A percentile compares a stretch with the other conserved stretches of the same genome.
These are phyloP conservation scores for Macroventuria anomochaeta DNA, from an alignment of 2,329 filamentous ascomycete genomes.

Conservation along the genomic window DNA sequence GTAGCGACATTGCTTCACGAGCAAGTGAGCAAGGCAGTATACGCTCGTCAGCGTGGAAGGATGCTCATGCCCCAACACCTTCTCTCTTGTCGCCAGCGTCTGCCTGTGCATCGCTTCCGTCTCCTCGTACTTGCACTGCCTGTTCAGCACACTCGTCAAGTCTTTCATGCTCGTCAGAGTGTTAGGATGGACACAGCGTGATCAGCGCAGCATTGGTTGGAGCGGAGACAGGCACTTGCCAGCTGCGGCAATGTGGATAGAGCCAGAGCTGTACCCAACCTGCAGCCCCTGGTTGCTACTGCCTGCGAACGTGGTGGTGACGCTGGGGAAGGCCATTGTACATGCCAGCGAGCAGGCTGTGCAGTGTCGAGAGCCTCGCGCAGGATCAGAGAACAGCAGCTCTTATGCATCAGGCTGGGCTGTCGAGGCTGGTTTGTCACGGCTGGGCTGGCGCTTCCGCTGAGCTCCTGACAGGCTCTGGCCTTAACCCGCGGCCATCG, in stretches of 20 bases:
- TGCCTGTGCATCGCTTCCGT: too few species aligned
- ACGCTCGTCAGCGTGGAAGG: too few species aligned
- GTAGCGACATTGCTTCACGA: too few species aligned
- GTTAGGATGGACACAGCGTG: too few species aligned
- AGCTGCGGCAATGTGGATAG: background rate
- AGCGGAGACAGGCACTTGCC: too few species aligned
- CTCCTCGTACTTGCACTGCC: too few species aligned
- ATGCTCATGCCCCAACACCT: too few species aligned
- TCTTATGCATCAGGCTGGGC: background rate
- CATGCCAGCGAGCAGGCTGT: background rate
- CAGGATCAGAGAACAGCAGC: background rate
- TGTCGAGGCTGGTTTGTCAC: background rate
- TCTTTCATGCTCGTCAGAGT: too few species aligned
- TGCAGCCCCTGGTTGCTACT: background rate
- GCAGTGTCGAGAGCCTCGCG: background rate
- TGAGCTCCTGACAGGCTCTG: background rate
- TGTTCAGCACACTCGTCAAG: too few species aligned
- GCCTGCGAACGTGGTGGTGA: background rate
- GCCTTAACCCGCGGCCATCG: background rate
- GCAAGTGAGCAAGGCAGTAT: too few species aligned
- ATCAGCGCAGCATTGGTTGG: too few species aligned
- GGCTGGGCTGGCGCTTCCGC: background rate
- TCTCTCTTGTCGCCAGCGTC: too few species aligned
- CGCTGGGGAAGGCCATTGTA: background rate
- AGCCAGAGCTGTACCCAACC: background rate